Evolutionary conservation across 345 rosid genomes (phyloP).

Genomic region (Citrus trifoliata): DNA sequence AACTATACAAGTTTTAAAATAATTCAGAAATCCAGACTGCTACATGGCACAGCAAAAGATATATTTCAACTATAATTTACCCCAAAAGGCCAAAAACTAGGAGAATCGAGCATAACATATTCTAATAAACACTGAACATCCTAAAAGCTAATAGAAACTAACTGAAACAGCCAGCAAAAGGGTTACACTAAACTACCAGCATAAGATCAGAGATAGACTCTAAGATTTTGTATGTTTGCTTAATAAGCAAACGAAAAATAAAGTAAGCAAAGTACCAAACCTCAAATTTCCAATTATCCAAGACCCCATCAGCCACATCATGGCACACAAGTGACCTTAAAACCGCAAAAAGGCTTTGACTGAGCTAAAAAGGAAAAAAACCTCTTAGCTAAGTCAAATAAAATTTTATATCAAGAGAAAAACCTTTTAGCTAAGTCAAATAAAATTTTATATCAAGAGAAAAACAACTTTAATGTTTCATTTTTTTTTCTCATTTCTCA

Average conservation of each 20-base stretch:
- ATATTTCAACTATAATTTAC: neutral
- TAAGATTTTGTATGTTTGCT: neutral
- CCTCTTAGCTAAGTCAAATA: neutral
- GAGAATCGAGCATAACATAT: neutral
- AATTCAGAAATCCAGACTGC: neutral
- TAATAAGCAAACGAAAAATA: neutral
- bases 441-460: neutral
- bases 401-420: neutral
- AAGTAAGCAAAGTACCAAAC: neutral
- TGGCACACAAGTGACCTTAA: neutral
- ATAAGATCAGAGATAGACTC: neutral
- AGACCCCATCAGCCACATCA: neutral
- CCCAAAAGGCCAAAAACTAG: neutral
- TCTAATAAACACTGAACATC: neutral
- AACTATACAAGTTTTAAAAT: neutral
- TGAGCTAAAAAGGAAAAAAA: neutral
- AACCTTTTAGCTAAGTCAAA: neutral
- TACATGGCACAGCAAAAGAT: neutral
- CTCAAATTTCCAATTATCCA: constrained; percentile 7
- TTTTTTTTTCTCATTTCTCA: neutral
- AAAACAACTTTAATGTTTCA: neutral
- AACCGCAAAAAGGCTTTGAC: neutral
- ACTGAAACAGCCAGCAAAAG: neutral
- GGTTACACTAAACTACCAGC: neutral
- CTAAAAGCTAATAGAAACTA: neutral